Evolutionary conservation across 176 grass and related monocot species (phyloP).

Genomic region (Canna indica): DNA sequence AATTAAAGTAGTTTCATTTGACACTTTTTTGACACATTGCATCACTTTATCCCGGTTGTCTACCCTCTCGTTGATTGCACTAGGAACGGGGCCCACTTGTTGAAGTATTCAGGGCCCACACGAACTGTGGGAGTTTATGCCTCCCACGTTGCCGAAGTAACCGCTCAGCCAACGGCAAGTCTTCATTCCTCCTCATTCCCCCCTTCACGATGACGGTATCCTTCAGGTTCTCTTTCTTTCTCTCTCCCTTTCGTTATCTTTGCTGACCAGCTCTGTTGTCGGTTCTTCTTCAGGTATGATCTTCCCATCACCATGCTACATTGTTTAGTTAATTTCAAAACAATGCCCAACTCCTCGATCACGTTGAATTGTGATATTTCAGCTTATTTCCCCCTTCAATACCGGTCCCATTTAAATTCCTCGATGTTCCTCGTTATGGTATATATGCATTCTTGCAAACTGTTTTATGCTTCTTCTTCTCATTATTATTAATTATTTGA

Average conservation of each 20-base stretch:
- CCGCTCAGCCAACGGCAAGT: background rate
- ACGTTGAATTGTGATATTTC: background rate
- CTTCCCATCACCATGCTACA: background rate
- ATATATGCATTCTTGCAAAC: background rate
- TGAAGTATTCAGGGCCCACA: background rate
- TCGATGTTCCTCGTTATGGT: background rate
- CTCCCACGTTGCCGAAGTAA: background rate
- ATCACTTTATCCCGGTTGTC: too few species aligned
- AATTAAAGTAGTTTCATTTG: too few species aligned
- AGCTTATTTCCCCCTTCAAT: background rate
- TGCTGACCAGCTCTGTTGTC: conserved; percentile 6
- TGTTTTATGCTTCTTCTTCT: background rate
- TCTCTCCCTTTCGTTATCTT: background rate
- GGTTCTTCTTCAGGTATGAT: background rate
- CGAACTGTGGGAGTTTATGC: background rate
- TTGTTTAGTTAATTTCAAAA: background rate
- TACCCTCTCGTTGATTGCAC: background rate
- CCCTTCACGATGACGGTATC: background rate
- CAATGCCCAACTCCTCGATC: background rate
- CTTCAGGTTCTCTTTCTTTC: too few species aligned
- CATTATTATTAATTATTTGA: too few species aligned
- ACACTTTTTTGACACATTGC: too few species aligned
- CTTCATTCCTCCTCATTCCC: background rate
- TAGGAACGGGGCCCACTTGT: background rate
- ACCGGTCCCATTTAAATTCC: background rate